A percentile compares a stretch with the other conserved stretches of the same genome.
These are phyloP conservation scores for Colletotrichum siamense DNA, from an alignment of 2,329 filamentous ascomycete genomes.

Conservation along the genomic window DNA sequence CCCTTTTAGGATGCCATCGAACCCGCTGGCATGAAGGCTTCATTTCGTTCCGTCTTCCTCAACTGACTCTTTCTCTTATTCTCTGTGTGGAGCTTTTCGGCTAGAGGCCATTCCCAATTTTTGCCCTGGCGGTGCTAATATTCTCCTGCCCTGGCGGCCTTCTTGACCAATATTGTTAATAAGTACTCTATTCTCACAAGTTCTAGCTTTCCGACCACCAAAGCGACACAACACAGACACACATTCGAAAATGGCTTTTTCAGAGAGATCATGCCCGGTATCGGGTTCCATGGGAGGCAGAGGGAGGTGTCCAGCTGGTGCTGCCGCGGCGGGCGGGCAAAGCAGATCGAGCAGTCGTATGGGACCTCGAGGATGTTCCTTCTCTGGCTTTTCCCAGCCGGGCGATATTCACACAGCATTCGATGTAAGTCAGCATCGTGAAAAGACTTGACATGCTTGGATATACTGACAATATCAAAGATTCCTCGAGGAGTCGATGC, in stretches of 20 bases:
- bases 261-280: conserved; percentile 34
- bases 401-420: conserved; percentile 37
- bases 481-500: conserved; percentile 50
- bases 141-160: background rate
- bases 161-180: background rate
- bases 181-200: background rate
- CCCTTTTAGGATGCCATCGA: background rate
- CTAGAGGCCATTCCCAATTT: background rate
- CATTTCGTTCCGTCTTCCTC: background rate
- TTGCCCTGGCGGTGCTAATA: conserved; percentile 4
- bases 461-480: conserved; percentile 27
- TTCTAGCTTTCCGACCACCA: background rate
- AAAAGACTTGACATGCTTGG: background rate
- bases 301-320: conserved; percentile 28
- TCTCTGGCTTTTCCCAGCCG: conserved; percentile 32
- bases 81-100: background rate
- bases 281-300: conserved; percentile 30
- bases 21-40: background rate
- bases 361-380: conserved; percentile 37
- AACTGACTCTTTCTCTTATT: background rate
- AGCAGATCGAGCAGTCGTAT: conserved; percentile 18
- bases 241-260: conserved; percentile 27
- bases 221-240: background rate
- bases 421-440: conserved; percentile 31
- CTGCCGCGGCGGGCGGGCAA: conserved; percentile 8